A percentile compares a stretch with the other conserved stretches of the same genome.
phyloP scores from a whole-genome alignment of 2,329 filamentous ascomycete species.

The Gliomastix tumulicola region DNA sequence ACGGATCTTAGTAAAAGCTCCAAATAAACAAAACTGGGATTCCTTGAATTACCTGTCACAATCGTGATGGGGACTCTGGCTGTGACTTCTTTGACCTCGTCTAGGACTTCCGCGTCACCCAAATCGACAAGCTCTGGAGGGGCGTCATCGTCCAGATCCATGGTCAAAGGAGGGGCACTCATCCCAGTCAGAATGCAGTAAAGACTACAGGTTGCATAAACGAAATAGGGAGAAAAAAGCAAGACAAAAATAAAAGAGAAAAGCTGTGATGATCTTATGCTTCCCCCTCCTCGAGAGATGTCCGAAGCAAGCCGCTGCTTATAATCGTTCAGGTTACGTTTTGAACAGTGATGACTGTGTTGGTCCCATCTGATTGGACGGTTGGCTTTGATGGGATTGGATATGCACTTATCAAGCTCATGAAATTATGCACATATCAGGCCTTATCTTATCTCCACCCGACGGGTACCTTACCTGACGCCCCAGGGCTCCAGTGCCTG shows the following conservation, averaged over 20 bases:
- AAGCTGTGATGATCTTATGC: background rate
- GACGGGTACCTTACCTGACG: too few species aligned
- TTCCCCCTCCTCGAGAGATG: background rate
- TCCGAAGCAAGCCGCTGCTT: background rate
- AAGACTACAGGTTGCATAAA: too few species aligned
- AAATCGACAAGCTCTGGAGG: slow-evolving; percentile 56
- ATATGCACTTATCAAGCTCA: slow-evolving; percentile 13
- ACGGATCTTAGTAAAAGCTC: too few species aligned
- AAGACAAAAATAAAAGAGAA: too few species aligned
- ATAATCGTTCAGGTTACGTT: background rate
- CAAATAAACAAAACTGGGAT: too few species aligned
- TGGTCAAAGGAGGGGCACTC: too few species aligned
- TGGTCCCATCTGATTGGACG: background rate
- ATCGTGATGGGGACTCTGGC: slow-evolving; percentile 78
- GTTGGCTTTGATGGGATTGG: too few species aligned
- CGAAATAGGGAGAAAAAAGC: too few species aligned
- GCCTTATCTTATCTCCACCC: too few species aligned
- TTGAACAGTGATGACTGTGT: background rate
- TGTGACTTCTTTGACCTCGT: slow-evolving; percentile 43
- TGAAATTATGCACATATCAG: background rate
- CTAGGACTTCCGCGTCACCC: slow-evolving; percentile 20
- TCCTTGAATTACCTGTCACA: slow-evolving; percentile 68
- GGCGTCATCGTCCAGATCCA: slow-evolving; percentile 60
- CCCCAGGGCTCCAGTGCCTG: too few species aligned
- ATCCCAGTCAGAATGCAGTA: too few species aligned